These are phyloP conservation scores for Fusarium oxysporum DNA, from an alignment of 2,329 filamentous ascomycete species.

Conservation along the genomic window DNA sequence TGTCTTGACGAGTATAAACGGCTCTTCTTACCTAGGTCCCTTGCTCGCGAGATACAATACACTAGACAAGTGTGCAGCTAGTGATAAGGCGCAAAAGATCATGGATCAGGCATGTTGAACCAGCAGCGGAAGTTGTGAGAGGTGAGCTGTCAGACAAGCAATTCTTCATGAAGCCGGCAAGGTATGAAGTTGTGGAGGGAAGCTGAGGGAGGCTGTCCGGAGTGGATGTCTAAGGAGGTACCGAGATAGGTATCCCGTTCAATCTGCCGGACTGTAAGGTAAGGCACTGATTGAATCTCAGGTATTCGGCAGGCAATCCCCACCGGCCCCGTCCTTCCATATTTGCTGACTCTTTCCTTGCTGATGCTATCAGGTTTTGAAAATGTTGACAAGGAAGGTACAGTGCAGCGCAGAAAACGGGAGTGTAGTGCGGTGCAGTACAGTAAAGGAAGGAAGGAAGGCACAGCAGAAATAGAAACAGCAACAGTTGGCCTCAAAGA, in stretches of 20 bases:
- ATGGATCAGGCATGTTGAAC: background rate
- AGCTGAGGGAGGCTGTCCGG: background rate
- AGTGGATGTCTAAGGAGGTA: background rate
- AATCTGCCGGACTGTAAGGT: background rate
- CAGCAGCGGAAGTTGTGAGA: background rate
- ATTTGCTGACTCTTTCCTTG: conserved; percentile 9
- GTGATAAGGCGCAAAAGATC: background rate
- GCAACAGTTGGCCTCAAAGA: conserved; percentile 36
- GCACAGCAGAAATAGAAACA: conserved; percentile 15
- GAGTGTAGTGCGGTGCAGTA: background rate
- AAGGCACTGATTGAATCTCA: background rate
- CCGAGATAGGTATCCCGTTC: conserved; percentile 1
- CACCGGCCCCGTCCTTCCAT: conserved; percentile 6
- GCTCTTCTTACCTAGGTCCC: background rate
- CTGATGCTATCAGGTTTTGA: conserved; percentile 14
- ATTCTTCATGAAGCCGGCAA: conserved; percentile 4
- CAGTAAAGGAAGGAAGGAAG: background rate
- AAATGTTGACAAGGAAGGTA: conserved; percentile 15
- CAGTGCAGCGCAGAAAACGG: background rate
- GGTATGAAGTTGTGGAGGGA: conserved; percentile 4
- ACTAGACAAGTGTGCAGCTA: background rate
- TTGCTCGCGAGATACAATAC: background rate
- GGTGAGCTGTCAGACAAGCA: conserved; percentile 20
- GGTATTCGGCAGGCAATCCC: conserved; percentile 13
- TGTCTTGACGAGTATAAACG: background rate